These are phyloP conservation scores for Letharia lupina DNA, from an alignment of 495 filamentous ascomycete genomes.

Conservation along the genomic window DNA sequence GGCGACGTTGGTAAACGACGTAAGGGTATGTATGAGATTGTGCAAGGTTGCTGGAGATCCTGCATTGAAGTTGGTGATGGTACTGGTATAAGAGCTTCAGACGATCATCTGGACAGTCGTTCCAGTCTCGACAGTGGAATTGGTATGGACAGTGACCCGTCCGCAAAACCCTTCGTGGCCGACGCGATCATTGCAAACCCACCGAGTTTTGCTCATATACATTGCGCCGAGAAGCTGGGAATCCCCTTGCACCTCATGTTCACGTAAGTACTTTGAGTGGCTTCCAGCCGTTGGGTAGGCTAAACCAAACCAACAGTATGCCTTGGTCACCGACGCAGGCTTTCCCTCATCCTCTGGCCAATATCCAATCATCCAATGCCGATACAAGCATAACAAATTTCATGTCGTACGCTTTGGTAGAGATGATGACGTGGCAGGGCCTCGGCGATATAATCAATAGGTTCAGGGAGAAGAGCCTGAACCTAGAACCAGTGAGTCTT, in stretches of 20 bases:
- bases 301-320: slow-evolving; percentile 40
- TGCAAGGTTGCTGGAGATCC: slow-evolving; percentile 72
- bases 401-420: slow-evolving; percentile 64
- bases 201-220: slow-evolving; percentile 71
- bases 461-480: slow-evolving; percentile 56
- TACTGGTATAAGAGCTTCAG: slow-evolving; percentile 43
- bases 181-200: slow-evolving; percentile 82
- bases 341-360: slow-evolving; percentile 50
- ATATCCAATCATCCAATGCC: slow-evolving; percentile 43
- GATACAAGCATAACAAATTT: slow-evolving; percentile 57
- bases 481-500: slow-evolving; percentile 57
- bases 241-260: slow-evolving; percentile 78
- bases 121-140: slow-evolving; percentile 32
- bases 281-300: background rate
- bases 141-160: slow-evolving; percentile 28
- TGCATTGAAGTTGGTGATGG: slow-evolving; percentile 59
- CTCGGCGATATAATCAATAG: slow-evolving; percentile 69
- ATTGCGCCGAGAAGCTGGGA: slow-evolving; percentile 72
- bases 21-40: slow-evolving; percentile 57
- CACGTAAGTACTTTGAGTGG: slow-evolving; percentile 42
- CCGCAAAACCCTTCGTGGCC: slow-evolving; percentile 58
- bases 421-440: slow-evolving; percentile 76
- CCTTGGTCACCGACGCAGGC: slow-evolving; percentile 47
- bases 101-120: slow-evolving; percentile 29
- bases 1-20: slow-evolving; percentile 62